Conservation (phyloP, 306 rosid species). For the Prunus davidiana region DNA sequence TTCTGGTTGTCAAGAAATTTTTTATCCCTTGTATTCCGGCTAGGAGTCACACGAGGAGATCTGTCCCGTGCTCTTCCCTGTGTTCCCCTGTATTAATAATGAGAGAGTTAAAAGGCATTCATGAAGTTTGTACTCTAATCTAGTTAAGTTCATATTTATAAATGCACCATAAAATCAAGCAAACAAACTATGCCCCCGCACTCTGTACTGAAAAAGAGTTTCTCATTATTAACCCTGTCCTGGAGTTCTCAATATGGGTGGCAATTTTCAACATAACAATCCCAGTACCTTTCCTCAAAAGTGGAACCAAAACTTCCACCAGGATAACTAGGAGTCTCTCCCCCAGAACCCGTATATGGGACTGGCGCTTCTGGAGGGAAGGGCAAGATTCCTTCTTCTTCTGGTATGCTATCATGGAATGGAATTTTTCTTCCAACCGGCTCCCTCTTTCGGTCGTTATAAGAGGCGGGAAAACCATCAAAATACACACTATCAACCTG, state of each 20-base stretch:
- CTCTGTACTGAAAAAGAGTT: background rate
- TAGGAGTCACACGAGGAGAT: conserved; percentile 51
- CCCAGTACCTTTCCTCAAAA: conserved; percentile 67
- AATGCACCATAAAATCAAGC: conserved; percentile 5
- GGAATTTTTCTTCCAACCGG: conserved; percentile 52
- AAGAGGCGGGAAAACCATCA: conserved; percentile 47
- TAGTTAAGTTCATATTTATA: background rate
- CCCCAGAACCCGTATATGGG: conserved; percentile 39
- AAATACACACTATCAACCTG: conserved; percentile 42
- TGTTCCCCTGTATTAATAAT: conserved; percentile 41
- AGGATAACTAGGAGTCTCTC: conserved; percentile 38
- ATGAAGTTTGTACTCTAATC: conserved; percentile 16
- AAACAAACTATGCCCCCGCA: background rate
- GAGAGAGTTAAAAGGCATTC: conserved; percentile 6
- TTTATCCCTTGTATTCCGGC: conserved; percentile 32
- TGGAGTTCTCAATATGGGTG: background rate
- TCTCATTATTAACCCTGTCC: background rate
- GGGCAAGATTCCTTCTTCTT: conserved; percentile 40
- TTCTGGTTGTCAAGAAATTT: conserved; percentile 35
- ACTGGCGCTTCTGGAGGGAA: conserved; percentile 44
- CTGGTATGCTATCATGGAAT: conserved; percentile 32
- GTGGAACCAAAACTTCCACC: conserved; percentile 33
- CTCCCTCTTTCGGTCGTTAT: conserved; percentile 51
- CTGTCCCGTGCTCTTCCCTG: conserved; percentile 41
- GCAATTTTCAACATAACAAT: background rate